Evolutionary conservation across 2,329 filamentous ascomycete genomes (phyloP).

Genomic region (Plectosphaerella plurivora): DNA sequence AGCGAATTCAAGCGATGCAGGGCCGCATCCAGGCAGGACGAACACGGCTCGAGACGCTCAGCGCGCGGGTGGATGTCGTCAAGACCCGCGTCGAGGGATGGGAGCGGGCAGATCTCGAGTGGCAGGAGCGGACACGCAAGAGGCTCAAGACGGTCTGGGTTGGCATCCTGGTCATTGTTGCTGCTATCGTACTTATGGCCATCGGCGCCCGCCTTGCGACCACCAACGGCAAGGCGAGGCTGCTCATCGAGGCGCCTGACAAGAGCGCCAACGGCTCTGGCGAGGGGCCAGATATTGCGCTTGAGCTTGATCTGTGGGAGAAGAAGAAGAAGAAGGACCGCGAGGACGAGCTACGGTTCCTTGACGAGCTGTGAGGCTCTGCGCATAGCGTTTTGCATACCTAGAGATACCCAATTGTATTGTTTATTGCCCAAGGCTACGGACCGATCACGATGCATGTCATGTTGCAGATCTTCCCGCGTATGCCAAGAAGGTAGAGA

Average conservation of each 20-base stretch:
- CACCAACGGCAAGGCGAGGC: neutral
- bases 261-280: neutral
- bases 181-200: constrained; percentile 43
- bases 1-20: constrained; percentile 58
- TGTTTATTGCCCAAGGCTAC: no score
- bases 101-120: constrained; percentile 62
- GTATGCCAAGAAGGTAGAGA: no score
- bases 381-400: no score
- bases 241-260: no score
- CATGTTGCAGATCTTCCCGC: no score
- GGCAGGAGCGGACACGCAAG: constrained; percentile 62
- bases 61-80: constrained; percentile 60
- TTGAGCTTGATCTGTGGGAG: neutral
- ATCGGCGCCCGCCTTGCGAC: constrained; percentile 26
- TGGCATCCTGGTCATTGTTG: constrained; percentile 42
- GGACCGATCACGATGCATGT: no score
- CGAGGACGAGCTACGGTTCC: constrained; percentile 32
- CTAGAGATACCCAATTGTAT: no score
- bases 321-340: neutral
- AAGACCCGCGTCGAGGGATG: constrained; percentile 61
- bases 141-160: constrained; percentile 62
- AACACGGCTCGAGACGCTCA: constrained; percentile 54
- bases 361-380: constrained; percentile 39
- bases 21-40: constrained; percentile 56
- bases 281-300: neutral